Evolutionary conservation across 768 basidiomycete genomes (phyloP), one percentile per base, ranked within the genome.

Genomic region (Coprinopsis strossmayeri): DNA sequence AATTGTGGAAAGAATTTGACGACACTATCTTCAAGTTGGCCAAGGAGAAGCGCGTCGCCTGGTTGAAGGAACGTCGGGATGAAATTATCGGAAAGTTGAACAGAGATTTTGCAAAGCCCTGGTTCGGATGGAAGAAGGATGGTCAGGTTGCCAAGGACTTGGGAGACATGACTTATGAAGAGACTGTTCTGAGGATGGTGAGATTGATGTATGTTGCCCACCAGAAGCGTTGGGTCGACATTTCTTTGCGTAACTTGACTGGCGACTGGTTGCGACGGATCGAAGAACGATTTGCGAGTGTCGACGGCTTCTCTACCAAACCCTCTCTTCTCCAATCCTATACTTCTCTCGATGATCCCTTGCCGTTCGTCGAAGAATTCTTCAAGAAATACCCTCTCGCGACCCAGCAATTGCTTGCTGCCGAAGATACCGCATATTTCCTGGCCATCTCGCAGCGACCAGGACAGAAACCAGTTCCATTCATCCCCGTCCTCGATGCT

Each of bases 1-100:
- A 90, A 74, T 76, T 99, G 34, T 99, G 96, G 96, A 92, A 93
- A 67, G 94, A 98, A 71, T 97, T 97, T 63, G 96, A 99, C 60
- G 84, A 95, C 58, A 91, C 84, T 20, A 88, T 99, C 49, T 99
- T 98, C 79, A 87, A 84, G 64, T 66, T 97, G 57, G 84, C 95
- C 9, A 91, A 93, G 72, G 96, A 98, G 72, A 99, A 99, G 77
- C 86, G 95, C 40, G 75, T 67, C 12, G 76, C 79, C 0, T 99
- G 95, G 95, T 72, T 98, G 55, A 71, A 72, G 35, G 87, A 93
- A 69, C 88, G 83, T 57, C 85, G 84, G 58, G 83, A 87, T 50
- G 93, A 95, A 60, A 79, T 97, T 38, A 94, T 99, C 59, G 77
- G 69, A 38, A 92, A 93, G 63, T 73, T 99, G 50, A 98, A 99